A percentile compares a stretch with the other conserved stretches of the same genome.
Evolutionary conservation across 164 flowering plant species (phyloP).

Genomic region (Piper longum): DNA sequence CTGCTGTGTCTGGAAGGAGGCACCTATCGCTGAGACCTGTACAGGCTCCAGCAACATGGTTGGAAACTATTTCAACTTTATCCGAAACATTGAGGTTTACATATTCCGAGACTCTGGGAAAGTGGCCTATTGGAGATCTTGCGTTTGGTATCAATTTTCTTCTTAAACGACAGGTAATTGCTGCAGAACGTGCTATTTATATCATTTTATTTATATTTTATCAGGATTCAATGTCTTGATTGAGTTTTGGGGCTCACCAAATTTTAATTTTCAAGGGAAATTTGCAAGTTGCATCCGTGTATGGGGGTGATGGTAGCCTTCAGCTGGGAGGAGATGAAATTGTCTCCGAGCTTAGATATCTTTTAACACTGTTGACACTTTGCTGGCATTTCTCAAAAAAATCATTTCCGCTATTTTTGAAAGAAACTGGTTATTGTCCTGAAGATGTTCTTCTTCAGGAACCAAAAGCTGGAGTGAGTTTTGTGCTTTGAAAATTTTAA

Average conservation of each 20-base stretch:
- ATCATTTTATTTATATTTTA: no score
- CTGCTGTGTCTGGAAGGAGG: constrained; percentile 24
- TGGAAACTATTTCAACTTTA: constrained; percentile 86
- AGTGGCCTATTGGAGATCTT: constrained; percentile 97
- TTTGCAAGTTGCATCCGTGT: constrained; percentile 51
- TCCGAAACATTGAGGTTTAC: constrained; percentile 91
- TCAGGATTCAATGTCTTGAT: not conserved
- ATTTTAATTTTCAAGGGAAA: constrained; percentile 48
- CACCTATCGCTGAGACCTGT: constrained; percentile 52
- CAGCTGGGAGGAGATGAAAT: constrained; percentile 64
- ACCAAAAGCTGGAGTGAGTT: constrained; percentile 94
- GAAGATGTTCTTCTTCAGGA: constrained; percentile 85
- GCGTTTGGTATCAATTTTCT: constrained; percentile 94
- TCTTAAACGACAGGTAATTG: constrained; percentile 76
- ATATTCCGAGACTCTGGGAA: constrained; percentile 92
- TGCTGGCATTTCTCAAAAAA: constrained; percentile 99
- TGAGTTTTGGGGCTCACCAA: no score
- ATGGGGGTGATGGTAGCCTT: constrained; percentile 67
- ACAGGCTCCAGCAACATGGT: constrained; percentile 92
- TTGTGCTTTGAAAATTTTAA: not conserved
- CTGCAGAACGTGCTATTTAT: no score
- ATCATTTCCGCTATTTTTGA: constrained; percentile 66
- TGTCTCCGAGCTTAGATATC: constrained; percentile 52
- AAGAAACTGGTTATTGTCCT: constrained; percentile 72
- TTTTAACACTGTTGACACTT: constrained; percentile 59